A percentile compares a stretch with the other conserved stretches of the same genome.
phyloP scores from a whole-genome alignment of 1,139 yeast genomes.

The Kodamaea ohmeri region DNA sequence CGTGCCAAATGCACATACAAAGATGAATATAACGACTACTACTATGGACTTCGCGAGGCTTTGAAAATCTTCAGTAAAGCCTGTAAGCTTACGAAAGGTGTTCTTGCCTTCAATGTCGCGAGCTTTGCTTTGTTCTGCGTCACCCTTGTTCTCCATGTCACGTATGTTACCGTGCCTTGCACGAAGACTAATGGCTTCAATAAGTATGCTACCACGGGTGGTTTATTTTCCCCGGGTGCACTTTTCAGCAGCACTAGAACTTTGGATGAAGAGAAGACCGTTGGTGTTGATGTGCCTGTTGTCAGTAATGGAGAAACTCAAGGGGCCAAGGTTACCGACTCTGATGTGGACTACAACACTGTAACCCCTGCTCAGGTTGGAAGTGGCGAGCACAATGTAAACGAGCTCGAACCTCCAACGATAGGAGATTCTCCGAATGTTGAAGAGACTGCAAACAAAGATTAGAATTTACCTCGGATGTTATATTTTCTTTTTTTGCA shows the following conservation, averaged over 20 bases:
- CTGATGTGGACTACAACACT: background rate
- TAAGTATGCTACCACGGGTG: too few species aligned
- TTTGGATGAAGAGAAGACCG: background rate
- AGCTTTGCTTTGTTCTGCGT: slow-evolving; percentile 27
- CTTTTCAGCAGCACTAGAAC: background rate
- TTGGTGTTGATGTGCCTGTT: background rate
- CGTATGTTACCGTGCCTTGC: slow-evolving; percentile 24
- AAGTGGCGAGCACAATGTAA: slow-evolving; percentile 3
- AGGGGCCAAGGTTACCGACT: slow-evolving; percentile 2
- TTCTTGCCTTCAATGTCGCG: slow-evolving; percentile 30
- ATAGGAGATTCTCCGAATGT: too few species aligned
- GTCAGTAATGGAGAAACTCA: background rate
- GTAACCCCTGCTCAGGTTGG: background rate
- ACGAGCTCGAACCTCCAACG: background rate
- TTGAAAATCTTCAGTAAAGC: background rate
- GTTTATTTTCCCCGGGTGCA: background rate
- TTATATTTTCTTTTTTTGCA: too few species aligned
- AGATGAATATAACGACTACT: background rate
- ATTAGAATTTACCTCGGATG: too few species aligned
- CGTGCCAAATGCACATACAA: slow-evolving; percentile 18
- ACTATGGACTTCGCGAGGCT: background rate
- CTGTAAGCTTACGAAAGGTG: slow-evolving; percentile 29
- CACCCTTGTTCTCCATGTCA: slow-evolving; percentile 22
- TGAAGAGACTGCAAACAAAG: too few species aligned
- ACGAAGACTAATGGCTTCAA: too few species aligned